A percentile compares a stretch with the other conserved stretches of the same genome.
These are phyloP conservation scores for Ogataea chonburiensis DNA, from an alignment of 805 yeast species.

Conservation along the genomic window DNA sequence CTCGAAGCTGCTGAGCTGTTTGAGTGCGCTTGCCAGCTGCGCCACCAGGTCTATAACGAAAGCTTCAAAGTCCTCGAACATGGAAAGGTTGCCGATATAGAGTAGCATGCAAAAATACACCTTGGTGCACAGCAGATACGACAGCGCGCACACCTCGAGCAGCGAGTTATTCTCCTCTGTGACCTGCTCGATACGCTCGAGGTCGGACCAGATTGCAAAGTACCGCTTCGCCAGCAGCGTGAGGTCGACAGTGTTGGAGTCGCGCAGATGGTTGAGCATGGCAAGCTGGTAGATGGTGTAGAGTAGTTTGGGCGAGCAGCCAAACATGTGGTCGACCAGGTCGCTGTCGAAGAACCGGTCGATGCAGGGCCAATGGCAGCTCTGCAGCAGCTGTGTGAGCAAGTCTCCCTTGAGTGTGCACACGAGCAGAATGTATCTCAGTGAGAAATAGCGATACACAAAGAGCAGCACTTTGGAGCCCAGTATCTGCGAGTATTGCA, in stretches of 20 bases:
- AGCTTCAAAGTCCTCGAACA: slow-evolving; percentile 12
- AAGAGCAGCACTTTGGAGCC: slow-evolving; percentile 27
- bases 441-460: slow-evolving; percentile 33
- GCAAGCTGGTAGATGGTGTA: slow-evolving; percentile 26
- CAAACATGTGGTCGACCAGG: slow-evolving; percentile 34
- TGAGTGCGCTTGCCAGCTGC: slow-evolving; percentile 12
- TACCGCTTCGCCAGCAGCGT: slow-evolving; percentile 6
- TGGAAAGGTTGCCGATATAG: slow-evolving; percentile 10
- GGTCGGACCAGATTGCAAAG: slow-evolving; percentile 14
- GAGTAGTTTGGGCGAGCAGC: slow-evolving; percentile 34
- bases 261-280: slow-evolving; percentile 18
- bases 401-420: slow-evolving; percentile 26
- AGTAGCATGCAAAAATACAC: slow-evolving; percentile 21
- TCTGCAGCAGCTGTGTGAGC: slow-evolving; percentile 16
- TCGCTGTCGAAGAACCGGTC: slow-evolving; percentile 25
- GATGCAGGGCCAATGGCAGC: slow-evolving; percentile 29
- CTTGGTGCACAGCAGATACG: slow-evolving; percentile 23
- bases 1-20: slow-evolving; percentile 12
- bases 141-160: slow-evolving; percentile 22
- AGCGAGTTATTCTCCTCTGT: slow-evolving; percentile 6
- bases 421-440: slow-evolving; percentile 31
- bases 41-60: slow-evolving; percentile 10
- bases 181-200: slow-evolving; percentile 13
- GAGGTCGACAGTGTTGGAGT: slow-evolving; percentile 6
- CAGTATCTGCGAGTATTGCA: slow-evolving; percentile 23